These are phyloP conservation scores for Incumbomyces delicatus DNA, from an alignment of 2,329 filamentous ascomycete species.

Conservation along the genomic window DNA sequence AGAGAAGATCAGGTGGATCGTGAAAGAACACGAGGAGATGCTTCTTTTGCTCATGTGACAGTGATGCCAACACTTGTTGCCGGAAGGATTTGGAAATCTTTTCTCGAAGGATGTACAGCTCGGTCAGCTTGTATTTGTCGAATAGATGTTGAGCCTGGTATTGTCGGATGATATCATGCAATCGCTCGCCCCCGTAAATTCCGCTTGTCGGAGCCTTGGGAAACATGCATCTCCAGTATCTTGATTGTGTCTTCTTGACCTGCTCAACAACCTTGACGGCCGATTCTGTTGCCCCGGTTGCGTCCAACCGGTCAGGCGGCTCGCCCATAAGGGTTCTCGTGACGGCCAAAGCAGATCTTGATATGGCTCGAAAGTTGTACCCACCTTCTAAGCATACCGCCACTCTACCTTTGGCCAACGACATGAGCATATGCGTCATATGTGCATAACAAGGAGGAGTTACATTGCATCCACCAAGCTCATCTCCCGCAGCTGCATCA, in stretches of 20 bases:
- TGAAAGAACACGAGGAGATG: constrained; percentile 80
- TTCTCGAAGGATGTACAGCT: constrained; percentile 68
- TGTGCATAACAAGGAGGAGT: constrained; percentile 87
- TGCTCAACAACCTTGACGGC: constrained; percentile 49
- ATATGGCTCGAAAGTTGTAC: constrained; percentile 89
- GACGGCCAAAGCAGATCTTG: constrained; percentile 81
- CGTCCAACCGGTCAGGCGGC: constrained; percentile 56
- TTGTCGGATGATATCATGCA: constrained; percentile 68
- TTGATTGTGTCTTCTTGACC: constrained; percentile 50
- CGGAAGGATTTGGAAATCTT: constrained; percentile 67
- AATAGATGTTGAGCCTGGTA: constrained; percentile 65
- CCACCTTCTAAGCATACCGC: constrained; percentile 91
- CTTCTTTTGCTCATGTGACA: constrained; percentile 49
- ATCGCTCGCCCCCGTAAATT: constrained; percentile 47
- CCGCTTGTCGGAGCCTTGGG: constrained; percentile 43
- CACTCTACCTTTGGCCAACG: constrained; percentile 76
- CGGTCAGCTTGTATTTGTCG: constrained; percentile 65
- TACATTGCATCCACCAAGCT: constrained; percentile 86
- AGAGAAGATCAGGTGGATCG: constrained; percentile 60
- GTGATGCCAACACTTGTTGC: constrained; percentile 76
- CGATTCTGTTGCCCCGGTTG: constrained; percentile 37
- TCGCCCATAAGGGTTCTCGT: constrained; percentile 92
- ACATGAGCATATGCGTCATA: constrained; percentile 99
- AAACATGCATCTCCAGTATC: constrained; percentile 81
- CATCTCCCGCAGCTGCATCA: constrained; percentile 87